Base-by-base conservation (phyloP, 768 basidiomycete species). In the Calvatia gigantea region DNA sequence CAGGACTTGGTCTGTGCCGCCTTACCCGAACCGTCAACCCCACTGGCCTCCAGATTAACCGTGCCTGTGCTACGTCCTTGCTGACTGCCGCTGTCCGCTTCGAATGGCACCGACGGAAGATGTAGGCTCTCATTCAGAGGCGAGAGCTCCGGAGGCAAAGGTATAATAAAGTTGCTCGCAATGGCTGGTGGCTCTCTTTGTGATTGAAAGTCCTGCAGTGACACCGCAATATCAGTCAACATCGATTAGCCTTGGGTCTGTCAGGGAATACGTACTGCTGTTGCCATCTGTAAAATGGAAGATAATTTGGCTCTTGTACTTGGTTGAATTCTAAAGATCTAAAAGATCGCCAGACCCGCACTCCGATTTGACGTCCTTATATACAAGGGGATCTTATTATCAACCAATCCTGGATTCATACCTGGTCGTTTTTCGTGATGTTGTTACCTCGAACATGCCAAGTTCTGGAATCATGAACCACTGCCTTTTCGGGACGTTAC, bases 61-160 rank as follows among this genome's bases (percentile, higher is more conserved):
- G 21, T 3, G 19, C 11, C 12, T 37, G 15, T 23, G 15, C 33
- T 37, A 19, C 33, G 17, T 9, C 15, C 50, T 23, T 17, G 41
- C 11, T 1, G 7, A 42, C 12, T 21, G 7, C 41, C 11, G 6
- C 5, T 9, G 4, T 57, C 58, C 45, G 11, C 25, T 17, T 54
- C 27, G n/a, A 55, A 55, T 1, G 44, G 45, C 3, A 46, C 45
- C 4, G 54, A 37, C 6, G 54, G 54, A 8, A 47, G 37, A 1
- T 25, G 33, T 31, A 28, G 12, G 11, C 19, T 37, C 11, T 31
- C 17, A 31, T 6, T 27, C 17, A 55, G 25, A 1, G 54, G 45
- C 11, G 45, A 55, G 8, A 55, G 54, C 19, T 55, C 54, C 2
- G 19, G 28, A 4, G 54, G 35, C 19, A 55, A 12, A 15, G 44